A percentile compares a stretch with the other conserved stretches of the same genome.
Evolutionary conservation across 116 monocot species (phyloP).

Genomic region (Phalaenopsis hybrid): DNA sequence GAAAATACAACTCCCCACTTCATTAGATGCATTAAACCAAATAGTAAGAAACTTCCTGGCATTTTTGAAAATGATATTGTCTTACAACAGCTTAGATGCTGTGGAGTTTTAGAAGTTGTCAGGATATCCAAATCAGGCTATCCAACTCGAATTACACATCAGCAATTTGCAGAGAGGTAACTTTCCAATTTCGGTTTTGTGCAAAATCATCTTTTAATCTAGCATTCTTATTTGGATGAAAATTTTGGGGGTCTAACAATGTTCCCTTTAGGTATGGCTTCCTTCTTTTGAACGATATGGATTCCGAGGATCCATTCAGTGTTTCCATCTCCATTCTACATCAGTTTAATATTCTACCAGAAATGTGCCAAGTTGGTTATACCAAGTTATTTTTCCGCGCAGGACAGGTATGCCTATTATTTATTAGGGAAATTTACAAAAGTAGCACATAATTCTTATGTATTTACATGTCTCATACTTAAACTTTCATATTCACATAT

Average conservation of each 20-base stretch:
- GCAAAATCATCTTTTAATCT: neutral
- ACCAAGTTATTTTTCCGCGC: slow-evolving; percentile 43
- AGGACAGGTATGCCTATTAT: slow-evolving; percentile 22
- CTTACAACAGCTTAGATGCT: slow-evolving; percentile 57
- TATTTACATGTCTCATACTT: too few species aligned
- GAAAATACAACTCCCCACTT: slow-evolving; percentile 65
- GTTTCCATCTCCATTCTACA: slow-evolving; percentile 32
- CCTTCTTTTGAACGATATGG: slow-evolving; percentile 23
- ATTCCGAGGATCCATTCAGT: slow-evolving; percentile 36
- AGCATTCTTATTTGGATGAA: neutral
- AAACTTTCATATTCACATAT: too few species aligned
- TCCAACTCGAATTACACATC: slow-evolving; percentile 54
- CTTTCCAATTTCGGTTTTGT: neutral
- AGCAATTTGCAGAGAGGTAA: slow-evolving; percentile 63
- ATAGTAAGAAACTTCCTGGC: slow-evolving; percentile 39
- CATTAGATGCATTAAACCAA: slow-evolving; percentile 68
- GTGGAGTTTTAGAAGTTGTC: slow-evolving; percentile 61
- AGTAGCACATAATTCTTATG: too few species aligned
- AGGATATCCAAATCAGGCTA: slow-evolving; percentile 57
- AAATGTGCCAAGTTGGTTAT: slow-evolving; percentile 54
- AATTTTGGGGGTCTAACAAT: neutral
- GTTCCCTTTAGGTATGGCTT: slow-evolving; percentile 32
- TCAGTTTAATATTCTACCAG: slow-evolving; percentile 31
- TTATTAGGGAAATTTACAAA: too few species aligned
- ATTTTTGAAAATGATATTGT: slow-evolving; percentile 45